phyloP scores from a whole-genome alignment of 2,329 filamentous ascomycete genomes.

The Fusarium ramigenum region DNA sequence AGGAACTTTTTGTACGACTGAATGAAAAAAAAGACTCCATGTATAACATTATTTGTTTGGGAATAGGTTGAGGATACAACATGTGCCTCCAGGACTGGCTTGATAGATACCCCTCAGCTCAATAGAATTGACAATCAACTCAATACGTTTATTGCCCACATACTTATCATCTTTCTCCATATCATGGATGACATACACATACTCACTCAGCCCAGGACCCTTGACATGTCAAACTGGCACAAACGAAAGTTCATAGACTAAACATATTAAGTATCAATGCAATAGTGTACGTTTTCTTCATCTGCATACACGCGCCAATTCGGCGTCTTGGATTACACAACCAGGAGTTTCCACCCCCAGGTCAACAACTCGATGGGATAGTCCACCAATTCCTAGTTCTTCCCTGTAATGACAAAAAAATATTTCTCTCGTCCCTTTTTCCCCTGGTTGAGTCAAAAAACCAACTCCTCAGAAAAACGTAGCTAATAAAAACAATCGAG shows the following conservation, averaged over 20 bases:
- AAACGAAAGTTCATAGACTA: background rate
- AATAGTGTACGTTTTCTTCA: constrained; percentile 20
- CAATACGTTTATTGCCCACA: background rate
- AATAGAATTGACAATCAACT: constrained; percentile 31
- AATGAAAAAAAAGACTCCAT: constrained; percentile 15
- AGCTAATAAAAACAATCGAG: constrained; percentile 34
- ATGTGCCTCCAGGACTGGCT: background rate
- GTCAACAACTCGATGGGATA: constrained; percentile 11
- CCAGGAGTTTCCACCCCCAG: constrained; percentile 20
- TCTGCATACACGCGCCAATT: constrained; percentile 34
- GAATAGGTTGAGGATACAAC: constrained; percentile 2
- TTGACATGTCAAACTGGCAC: background rate
- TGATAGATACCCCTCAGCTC: constrained; percentile 43
- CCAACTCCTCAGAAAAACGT: constrained; percentile 31
- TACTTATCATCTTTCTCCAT: background rate
- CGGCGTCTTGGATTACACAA: constrained; percentile 34
- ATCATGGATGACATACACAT: background rate
- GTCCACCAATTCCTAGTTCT: constrained; percentile 1
- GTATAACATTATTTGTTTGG: background rate
- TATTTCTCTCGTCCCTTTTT: constrained; percentile 22
- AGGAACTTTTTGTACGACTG: constrained; percentile 7
- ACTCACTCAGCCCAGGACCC: background rate
- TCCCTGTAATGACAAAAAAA: constrained; percentile 19
- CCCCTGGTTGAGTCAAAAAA: constrained; percentile 28
- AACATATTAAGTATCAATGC: constrained; percentile 11